Evolutionary conservation across 192 early-diverging fungal genomes (phyloP).

Genomic region (Coemansia sp.): DNA sequence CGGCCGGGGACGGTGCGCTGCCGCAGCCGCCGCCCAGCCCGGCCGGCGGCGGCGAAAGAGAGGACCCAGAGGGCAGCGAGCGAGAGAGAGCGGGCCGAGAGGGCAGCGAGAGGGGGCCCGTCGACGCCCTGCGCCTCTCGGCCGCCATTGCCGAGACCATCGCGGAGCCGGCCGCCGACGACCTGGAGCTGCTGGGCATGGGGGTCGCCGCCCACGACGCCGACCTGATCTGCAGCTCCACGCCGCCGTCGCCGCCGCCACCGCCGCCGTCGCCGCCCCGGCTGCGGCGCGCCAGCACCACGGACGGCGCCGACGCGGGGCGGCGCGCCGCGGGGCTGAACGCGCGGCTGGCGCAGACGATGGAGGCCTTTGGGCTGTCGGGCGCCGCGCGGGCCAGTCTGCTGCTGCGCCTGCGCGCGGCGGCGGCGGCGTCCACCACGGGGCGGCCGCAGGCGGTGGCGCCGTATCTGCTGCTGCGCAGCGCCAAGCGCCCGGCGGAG

Average conservation of each 20-base stretch:
- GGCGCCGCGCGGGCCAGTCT: constrained; percentile 43
- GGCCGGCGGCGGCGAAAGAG: background rate
- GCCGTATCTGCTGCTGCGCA: constrained; percentile 43
- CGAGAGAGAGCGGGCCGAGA: no score
- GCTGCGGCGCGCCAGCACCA: constrained; percentile 7
- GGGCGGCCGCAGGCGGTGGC: constrained; percentile 47
- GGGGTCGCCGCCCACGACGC: constrained; percentile 25
- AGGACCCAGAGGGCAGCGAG: no score
- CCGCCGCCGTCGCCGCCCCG: constrained; percentile 12
- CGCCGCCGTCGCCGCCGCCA: constrained; percentile 48
- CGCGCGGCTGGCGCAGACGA: constrained; percentile 47
- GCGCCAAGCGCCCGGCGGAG: constrained; percentile 1
- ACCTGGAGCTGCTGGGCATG: constrained; percentile 35
- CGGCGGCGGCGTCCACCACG: constrained; percentile 46
- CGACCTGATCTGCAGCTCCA: constrained; percentile 50
- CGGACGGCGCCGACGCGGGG: background rate
- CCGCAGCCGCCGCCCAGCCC: background rate
- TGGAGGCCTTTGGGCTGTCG: constrained; percentile 52
- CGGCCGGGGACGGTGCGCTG: background rate
- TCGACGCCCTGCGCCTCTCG: constrained; percentile 16
- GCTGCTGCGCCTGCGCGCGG: constrained; percentile 45
- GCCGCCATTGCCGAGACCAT: constrained; percentile 18
- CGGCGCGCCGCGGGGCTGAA: constrained; percentile 31
- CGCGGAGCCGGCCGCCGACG: constrained; percentile 15
- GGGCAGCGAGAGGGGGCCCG: background rate